Conservation (phyloP, 768 basidiomycete genomes). For the Butyriboletus loyo region DNA sequence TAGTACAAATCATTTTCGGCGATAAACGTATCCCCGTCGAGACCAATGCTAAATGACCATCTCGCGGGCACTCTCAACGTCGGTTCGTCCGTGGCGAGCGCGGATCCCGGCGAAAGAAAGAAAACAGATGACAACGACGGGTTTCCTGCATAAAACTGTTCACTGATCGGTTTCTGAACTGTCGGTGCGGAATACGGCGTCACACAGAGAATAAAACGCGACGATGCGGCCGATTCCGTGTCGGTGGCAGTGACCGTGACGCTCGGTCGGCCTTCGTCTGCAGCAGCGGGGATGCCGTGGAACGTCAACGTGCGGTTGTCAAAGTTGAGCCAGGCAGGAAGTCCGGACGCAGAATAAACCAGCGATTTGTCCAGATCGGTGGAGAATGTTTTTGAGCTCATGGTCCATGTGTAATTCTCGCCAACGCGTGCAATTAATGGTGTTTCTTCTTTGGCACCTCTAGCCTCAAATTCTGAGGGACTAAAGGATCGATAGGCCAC, state of each 20-base stretch:
- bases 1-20: slow-evolving; percentile 55
- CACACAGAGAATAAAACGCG: slow-evolving; percentile 55
- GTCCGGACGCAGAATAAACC: slow-evolving; percentile 48
- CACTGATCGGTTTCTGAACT: slow-evolving; percentile 48
- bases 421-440: slow-evolving; percentile 73
- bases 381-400: slow-evolving; percentile 64
- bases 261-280: slow-evolving; percentile 59
- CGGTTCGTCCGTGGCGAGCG: slow-evolving; percentile 48
- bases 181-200: slow-evolving; percentile 52
- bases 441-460: no score
- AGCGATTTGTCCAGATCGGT: slow-evolving; percentile 43
- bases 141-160: slow-evolving; percentile 60
- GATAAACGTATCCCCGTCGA: slow-evolving; percentile 61
- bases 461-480: no score
- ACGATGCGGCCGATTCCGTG: slow-evolving; percentile 47
- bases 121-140: slow-evolving; percentile 76
- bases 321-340: slow-evolving; percentile 81
- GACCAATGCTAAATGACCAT: slow-evolving; percentile 92
- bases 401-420: slow-evolving; percentile 65
- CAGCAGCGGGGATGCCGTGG: slow-evolving; percentile 58
- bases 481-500: no score
- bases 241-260: slow-evolving; percentile 67
- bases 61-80: slow-evolving; percentile 68
- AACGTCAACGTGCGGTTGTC: slow-evolving; percentile 59
- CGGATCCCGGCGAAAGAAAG: slow-evolving; percentile 56